Percentiles rank a stretch among this genome's conserved stretches.
phyloP scores from a whole-genome alignment of 345 rosid genomes.

The Eucalyptus viminalis region DNA sequence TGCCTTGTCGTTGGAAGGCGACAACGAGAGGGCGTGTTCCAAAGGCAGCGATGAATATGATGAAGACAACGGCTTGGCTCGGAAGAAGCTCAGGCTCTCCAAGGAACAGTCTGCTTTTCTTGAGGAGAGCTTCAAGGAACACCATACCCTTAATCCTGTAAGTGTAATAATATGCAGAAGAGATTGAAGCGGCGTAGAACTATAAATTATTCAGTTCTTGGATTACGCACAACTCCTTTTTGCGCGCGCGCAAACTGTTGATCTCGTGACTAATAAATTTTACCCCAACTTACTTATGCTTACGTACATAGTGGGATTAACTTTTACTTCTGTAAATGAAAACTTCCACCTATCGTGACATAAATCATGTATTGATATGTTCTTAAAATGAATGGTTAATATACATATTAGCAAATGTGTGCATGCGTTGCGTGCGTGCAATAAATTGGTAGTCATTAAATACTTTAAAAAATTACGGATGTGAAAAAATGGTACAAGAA shows the following conservation, averaged over 20 bases:
- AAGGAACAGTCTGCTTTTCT: slow-evolving; percentile 92
- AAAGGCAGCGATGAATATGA: slow-evolving; percentile 56
- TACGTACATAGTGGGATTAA: not conserved
- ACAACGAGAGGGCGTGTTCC: slow-evolving; percentile 34
- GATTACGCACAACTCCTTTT: not conserved
- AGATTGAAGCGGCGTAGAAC: not conserved
- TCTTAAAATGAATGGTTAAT: not conserved
- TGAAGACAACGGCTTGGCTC: slow-evolving; percentile 60
- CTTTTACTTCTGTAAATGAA: not conserved
- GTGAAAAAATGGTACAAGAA: not conserved
- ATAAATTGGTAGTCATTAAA: not conserved
- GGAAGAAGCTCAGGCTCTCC: slow-evolving; percentile 91
- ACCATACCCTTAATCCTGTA: slow-evolving; percentile 82
- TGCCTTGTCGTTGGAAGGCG: slow-evolving; percentile 17
- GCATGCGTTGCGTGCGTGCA: not conserved
- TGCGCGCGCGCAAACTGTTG: not conserved
- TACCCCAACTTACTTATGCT: not conserved
- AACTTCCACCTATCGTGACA: not conserved
- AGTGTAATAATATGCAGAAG: not conserved
- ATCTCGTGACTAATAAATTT: not conserved
- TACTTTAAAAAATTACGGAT: not conserved
- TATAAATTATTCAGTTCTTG: not conserved
- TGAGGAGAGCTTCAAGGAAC: slow-evolving; percentile 90
- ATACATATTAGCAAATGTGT: not conserved
- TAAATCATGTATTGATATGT: not conserved